Conservation (phyloP, 2,329 filamentous ascomycete species). For the Fusarium virguliforme region DNA sequence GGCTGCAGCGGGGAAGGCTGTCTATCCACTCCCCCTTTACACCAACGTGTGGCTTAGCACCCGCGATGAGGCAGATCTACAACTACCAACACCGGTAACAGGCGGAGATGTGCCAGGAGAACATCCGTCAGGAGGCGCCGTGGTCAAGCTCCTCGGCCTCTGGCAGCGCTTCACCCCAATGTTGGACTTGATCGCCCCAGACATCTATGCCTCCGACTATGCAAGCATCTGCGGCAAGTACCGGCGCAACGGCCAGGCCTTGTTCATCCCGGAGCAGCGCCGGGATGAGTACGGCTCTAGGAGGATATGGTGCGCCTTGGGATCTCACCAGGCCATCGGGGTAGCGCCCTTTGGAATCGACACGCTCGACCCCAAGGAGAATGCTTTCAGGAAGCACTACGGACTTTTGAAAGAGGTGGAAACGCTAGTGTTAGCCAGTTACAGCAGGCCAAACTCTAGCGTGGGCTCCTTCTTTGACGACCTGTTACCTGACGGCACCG, state of each 20-base stretch:
- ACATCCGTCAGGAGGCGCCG: not conserved
- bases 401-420: not conserved
- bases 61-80: not conserved
- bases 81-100: not conserved
- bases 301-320: not conserved
- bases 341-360: not conserved
- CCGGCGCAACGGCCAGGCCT: not conserved
- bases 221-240: not conserved
- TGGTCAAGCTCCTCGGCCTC: not conserved
- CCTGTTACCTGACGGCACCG: not conserved
- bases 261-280: not conserved
- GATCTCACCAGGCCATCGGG: not conserved
- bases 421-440: not conserved
- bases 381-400: not conserved
- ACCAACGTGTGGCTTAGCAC: not conserved
- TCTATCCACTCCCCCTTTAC: not conserved
- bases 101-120: not conserved
- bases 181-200: not conserved
- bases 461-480: not conserved
- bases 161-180: too few species aligned
- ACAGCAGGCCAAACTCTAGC: not conserved
- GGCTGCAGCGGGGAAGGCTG: not conserved
- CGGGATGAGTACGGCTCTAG: not conserved
- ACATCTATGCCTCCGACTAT: not conserved
- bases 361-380: not conserved